These are phyloP conservation scores for Rhizophora mangle DNA, from an alignment of 345 rosid species.

Conservation along the genomic window DNA sequence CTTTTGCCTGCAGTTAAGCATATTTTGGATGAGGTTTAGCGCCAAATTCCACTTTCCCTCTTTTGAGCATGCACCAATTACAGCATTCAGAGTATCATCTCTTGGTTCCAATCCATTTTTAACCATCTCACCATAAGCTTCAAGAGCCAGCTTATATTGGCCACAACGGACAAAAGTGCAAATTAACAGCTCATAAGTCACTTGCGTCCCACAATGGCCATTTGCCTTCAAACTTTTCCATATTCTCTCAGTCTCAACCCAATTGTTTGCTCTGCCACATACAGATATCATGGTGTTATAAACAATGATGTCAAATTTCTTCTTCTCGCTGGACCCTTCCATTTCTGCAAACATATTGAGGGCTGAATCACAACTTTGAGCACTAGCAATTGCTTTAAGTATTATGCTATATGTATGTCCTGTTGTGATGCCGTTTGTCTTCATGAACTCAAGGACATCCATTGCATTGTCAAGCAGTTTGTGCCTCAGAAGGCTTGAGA, in stretches of 20 bases:
- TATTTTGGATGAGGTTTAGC: conserved; percentile 43
- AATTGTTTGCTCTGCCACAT: conserved; percentile 52
- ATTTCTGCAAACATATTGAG: conserved; percentile 49
- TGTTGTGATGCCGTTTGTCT: conserved; percentile 39
- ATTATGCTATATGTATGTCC: conserved; percentile 65
- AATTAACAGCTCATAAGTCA: conserved; percentile 60
- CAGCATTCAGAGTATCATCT: conserved; percentile 53
- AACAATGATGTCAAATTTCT: conserved; percentile 53
- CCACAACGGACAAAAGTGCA: conserved; percentile 68
- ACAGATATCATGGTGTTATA: conserved; percentile 74
- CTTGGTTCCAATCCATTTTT: conserved; percentile 41
- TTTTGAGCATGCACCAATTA: conserved; percentile 55
- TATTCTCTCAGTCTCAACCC: conserved; percentile 52
- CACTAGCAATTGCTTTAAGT: conserved; percentile 58
- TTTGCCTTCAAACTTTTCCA: conserved; percentile 61
- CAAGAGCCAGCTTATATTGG: conserved; percentile 58
- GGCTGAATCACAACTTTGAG: conserved; percentile 52
- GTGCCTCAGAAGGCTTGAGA: conserved; percentile 62
- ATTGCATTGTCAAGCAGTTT: conserved; percentile 40
- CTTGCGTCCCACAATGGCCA: conserved; percentile 52
- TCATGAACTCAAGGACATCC: conserved; percentile 56
- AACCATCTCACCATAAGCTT: conserved; percentile 69
- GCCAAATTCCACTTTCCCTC: conserved; percentile 64
- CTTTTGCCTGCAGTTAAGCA: conserved; percentile 45
- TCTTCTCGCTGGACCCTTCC: conserved; percentile 34